phyloP scores from a whole-genome alignment of 805 yeast species.

The Teunomyces aglyptinius region DNA sequence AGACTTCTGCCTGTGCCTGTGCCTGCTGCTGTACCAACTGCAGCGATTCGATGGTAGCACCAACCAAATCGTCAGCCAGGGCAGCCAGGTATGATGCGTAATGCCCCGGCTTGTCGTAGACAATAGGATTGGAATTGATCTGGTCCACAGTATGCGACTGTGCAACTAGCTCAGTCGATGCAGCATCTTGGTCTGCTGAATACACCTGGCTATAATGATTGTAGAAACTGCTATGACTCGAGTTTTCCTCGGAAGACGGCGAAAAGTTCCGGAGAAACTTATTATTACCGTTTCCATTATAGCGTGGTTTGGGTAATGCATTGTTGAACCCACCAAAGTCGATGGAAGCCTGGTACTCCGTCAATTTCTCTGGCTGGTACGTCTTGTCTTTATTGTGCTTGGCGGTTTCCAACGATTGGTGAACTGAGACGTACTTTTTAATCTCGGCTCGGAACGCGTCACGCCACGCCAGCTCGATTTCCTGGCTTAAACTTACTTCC shows the following conservation, averaged over 20 bases:
- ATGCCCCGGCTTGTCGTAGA: conserved; percentile 3
- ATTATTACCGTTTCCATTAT: background rate
- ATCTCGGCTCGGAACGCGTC: conserved; percentile 27
- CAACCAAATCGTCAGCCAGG: background rate
- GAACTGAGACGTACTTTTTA: conserved; percentile 25
- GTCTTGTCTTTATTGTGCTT: conserved; percentile 20
- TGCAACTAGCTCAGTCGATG: background rate
- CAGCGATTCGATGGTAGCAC: background rate
- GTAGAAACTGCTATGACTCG: conserved; percentile 6
- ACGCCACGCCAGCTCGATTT: conserved; percentile 32
- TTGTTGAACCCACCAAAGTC: conserved; percentile 38
- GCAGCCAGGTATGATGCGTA: background rate
- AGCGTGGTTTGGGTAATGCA: conserved; percentile 21
- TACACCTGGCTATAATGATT: conserved; percentile 18
- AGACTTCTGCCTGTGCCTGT: conserved; percentile 1
- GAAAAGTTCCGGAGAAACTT: conserved; percentile 12
- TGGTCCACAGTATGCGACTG: conserved; percentile 3
- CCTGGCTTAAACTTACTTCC: conserved; percentile 23
- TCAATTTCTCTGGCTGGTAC: conserved; percentile 31
- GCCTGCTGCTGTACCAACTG: conserved; percentile 2
- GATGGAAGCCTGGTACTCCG: conserved; percentile 37
- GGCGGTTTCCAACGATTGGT: conserved; percentile 28
- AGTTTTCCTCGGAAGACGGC: conserved; percentile 10
- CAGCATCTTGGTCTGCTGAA: conserved; percentile 10
- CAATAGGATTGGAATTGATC: conserved; percentile 10